These are phyloP conservation scores for Fusarium xylarioides DNA, from an alignment of 2,329 filamentous ascomycete species.

Conservation along the genomic window DNA sequence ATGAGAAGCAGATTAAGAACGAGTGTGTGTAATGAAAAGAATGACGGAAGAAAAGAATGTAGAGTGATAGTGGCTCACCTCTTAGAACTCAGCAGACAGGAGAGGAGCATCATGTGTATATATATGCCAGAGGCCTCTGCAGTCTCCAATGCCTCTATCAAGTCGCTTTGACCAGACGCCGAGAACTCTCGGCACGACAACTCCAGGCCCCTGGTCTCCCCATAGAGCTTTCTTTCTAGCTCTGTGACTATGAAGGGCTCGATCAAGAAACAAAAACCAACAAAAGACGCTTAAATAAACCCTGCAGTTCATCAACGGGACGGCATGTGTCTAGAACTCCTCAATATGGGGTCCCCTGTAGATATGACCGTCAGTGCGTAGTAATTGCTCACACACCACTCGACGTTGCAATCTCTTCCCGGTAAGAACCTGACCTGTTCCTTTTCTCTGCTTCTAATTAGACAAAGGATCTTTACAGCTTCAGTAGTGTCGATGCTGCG, in stretches of 20 bases:
- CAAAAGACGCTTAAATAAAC: slow-evolving; percentile 3
- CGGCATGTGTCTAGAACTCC: slow-evolving; percentile 13
- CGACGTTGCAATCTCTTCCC: slow-evolving; percentile 1
- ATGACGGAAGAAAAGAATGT: slow-evolving; percentile 11
- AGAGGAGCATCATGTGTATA: slow-evolving; percentile 9
- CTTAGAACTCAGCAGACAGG: not conserved
- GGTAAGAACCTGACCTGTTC: not conserved
- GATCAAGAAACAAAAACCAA: not conserved
- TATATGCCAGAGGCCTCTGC: not conserved
- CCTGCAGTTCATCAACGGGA: slow-evolving; percentile 9
- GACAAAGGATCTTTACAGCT: not conserved
- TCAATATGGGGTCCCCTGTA: slow-evolving; percentile 4
- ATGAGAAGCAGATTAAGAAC: slow-evolving; percentile 6
- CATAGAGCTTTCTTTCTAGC: slow-evolving; percentile 1
- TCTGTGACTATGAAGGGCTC: not conserved
- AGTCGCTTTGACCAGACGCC: slow-evolving; percentile 3
- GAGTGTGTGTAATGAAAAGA: slow-evolving; percentile 4
- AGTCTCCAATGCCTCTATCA: not conserved
- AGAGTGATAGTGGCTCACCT: slow-evolving; percentile 1
- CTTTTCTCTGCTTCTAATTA: not conserved
- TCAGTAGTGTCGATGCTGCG: not conserved
- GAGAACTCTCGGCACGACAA: slow-evolving; percentile 28
- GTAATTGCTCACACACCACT: not conserved
- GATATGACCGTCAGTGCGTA: not conserved
- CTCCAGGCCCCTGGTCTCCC: slow-evolving; percentile 23